These are phyloP conservation scores for Cladophialophora bantiana DNA, from an alignment of 2,329 filamentous ascomycete genomes.

Conservation along the genomic window DNA sequence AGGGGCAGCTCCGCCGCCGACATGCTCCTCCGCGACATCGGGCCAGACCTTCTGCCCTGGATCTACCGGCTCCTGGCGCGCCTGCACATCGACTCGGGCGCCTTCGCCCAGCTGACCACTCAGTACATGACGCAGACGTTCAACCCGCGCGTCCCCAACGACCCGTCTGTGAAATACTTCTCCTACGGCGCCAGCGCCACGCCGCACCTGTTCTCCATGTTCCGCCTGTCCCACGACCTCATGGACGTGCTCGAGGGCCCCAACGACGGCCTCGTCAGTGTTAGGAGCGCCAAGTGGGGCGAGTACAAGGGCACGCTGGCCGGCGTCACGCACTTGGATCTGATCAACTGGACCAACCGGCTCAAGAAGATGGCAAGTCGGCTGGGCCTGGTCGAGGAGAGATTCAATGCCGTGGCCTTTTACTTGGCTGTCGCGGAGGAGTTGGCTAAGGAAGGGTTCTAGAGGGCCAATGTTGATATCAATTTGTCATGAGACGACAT, in stretches of 20 bases:
- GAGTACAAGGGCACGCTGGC: slow-evolving; percentile 68
- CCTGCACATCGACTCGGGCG: slow-evolving; percentile 64
- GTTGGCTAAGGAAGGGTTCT: slow-evolving; percentile 70
- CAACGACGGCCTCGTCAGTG: slow-evolving; percentile 69
- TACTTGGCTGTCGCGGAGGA: slow-evolving; percentile 72
- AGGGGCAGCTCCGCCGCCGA: slow-evolving; percentile 65
- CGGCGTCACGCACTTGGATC: slow-evolving; percentile 68
- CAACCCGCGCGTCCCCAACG: slow-evolving; percentile 65
- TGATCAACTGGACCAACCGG: slow-evolving; percentile 72
- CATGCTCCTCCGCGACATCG: slow-evolving; percentile 65
- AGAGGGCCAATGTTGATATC: not conserved
- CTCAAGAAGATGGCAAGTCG: slow-evolving; percentile 65
- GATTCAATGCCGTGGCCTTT: slow-evolving; percentile 70
- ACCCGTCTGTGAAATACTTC: slow-evolving; percentile 64
- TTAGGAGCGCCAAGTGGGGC: slow-evolving; percentile 67
- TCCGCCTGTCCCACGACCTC: slow-evolving; percentile 63
- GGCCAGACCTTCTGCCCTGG: slow-evolving; percentile 59
- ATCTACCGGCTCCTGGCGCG: slow-evolving; percentile 63
- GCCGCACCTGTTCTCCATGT: slow-evolving; percentile 63
- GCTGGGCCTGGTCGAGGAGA: slow-evolving; percentile 61
- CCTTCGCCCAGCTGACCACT: slow-evolving; percentile 67
- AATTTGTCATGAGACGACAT: no score
- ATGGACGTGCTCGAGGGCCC: slow-evolving; percentile 62
- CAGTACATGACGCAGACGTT: slow-evolving; percentile 65
- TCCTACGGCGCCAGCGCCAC: slow-evolving; percentile 68